These are phyloP conservation scores for Aspergillus tubingensis DNA, from an alignment of 2,329 filamentous ascomycete species.

Conservation along the genomic window DNA sequence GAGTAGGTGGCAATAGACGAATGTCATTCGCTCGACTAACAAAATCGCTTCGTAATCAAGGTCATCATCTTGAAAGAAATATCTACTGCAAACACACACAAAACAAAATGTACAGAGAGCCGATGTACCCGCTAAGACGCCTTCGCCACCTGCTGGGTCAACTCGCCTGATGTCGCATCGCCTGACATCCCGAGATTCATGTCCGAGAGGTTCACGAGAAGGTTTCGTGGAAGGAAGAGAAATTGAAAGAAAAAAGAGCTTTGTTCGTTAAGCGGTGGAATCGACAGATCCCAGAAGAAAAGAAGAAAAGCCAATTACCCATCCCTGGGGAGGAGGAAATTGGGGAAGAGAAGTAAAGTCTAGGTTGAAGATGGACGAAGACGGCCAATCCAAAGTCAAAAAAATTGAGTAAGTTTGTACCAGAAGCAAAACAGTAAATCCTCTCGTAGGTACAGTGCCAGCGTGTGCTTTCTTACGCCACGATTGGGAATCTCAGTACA, in stretches of 20 bases:
- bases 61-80: conserved; percentile 7
- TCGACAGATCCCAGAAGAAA: conserved; percentile 7
- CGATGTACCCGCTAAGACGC: not conserved
- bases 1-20: not conserved
- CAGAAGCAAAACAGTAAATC: conserved; percentile 22
- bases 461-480: conserved; percentile 21
- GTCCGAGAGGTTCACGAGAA: conserved; percentile 7
- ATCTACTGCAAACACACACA: conserved; percentile 9
- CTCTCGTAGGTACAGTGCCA: conserved; percentile 30
- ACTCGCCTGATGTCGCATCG: not conserved
- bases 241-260: conserved; percentile 13
- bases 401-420: conserved; percentile 19
- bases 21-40: not conserved
- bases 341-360: conserved; percentile 14
- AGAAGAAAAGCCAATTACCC: conserved; percentile 11
- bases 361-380: conserved; percentile 9
- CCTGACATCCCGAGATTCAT: conserved; percentile 16
- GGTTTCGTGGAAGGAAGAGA: conserved; percentile 1
- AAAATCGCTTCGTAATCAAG: conserved; percentile 15
- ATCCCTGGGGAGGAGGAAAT: conserved; percentile 1
- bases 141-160: not conserved
- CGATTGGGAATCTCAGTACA: conserved; percentile 22
- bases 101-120: conserved; percentile 4
- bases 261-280: conserved; percentile 17
- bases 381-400: too few species aligned